Percentiles rank a stretch among this genome's conserved stretches.
These are phyloP conservation scores for Physcomitrium patens DNA, from an alignment of 225 moss, liverwort and hornwort species.

Conservation along the genomic window DNA sequence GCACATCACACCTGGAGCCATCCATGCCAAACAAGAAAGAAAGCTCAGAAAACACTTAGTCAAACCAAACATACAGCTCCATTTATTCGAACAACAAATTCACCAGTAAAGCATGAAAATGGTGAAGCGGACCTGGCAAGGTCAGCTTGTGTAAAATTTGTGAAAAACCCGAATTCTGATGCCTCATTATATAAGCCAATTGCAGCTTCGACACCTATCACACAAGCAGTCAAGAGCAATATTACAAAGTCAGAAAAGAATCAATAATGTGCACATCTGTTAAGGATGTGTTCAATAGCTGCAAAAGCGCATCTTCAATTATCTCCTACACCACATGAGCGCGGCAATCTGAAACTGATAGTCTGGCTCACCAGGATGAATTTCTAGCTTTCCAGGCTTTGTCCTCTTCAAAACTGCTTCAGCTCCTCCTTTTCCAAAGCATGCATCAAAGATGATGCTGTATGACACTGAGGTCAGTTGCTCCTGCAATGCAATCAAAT, in stretches of 20 bases:
- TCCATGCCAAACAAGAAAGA: slow-evolving; percentile 18
- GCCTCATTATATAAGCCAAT: slow-evolving; percentile 80
- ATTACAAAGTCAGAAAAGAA: slow-evolving; percentile 5
- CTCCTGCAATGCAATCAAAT: slow-evolving; percentile 52
- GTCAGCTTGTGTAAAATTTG: slow-evolving; percentile 68
- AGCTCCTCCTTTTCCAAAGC: slow-evolving; percentile 73
- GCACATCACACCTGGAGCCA: slow-evolving; percentile 76
- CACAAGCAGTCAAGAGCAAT: slow-evolving; percentile 20
- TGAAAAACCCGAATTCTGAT: slow-evolving; percentile 61
- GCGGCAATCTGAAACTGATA: slow-evolving; percentile 3
- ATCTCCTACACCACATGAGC: neutral
- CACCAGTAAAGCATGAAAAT: slow-evolving; percentile 6
- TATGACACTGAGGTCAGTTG: slow-evolving; percentile 75
- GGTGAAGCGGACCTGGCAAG: slow-evolving; percentile 58
- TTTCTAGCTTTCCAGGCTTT: slow-evolving; percentile 50
- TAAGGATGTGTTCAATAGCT: slow-evolving; percentile 16
- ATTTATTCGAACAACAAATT: slow-evolving; percentile 2
- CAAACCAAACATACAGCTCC: neutral
- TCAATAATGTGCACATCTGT: neutral
- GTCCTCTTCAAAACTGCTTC: slow-evolving; percentile 54
- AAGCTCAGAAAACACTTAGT: slow-evolving; percentile 12
- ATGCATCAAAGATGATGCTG: slow-evolving; percentile 77
- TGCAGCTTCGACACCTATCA: slow-evolving; percentile 76
- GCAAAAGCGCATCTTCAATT: slow-evolving; percentile 12
- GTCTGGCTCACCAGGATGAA: slow-evolving; percentile 68